Percentiles rank a stretch among this genome's conserved stretches.
These are phyloP conservation scores for Diaporthe velutina DNA, from an alignment of 2,329 filamentous ascomycete species.

Conservation along the genomic window DNA sequence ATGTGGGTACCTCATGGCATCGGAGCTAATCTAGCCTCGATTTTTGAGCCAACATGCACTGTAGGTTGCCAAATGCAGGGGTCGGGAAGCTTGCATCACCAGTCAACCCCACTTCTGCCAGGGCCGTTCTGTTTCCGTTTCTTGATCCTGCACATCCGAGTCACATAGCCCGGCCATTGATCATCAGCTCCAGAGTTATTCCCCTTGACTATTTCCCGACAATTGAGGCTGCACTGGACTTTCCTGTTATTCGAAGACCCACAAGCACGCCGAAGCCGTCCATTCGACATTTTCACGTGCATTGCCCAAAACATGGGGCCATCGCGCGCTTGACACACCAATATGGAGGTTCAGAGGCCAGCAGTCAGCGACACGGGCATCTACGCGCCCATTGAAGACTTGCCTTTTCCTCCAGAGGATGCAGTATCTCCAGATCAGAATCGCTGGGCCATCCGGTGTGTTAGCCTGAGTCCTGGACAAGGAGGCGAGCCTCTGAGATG, in stretches of 20 bases:
- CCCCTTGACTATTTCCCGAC: background rate
- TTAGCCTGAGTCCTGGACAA: background rate
- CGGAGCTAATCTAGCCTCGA: background rate
- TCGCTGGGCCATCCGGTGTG: conserved; percentile 5
- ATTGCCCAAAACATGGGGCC: background rate
- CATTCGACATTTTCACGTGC: background rate
- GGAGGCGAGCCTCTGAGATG: conserved; percentile 4
- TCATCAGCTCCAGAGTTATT: background rate
- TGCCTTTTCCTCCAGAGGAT: background rate
- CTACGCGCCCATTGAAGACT: background rate
- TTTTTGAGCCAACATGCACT: background rate
- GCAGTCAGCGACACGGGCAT: background rate
- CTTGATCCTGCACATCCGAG: background rate
- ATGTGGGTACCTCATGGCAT: background rate
- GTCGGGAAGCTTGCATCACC: background rate
- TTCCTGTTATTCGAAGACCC: background rate
- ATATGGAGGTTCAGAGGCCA: background rate
- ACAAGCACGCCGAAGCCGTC: background rate
- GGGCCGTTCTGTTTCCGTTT: background rate
- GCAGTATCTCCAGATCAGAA: background rate
- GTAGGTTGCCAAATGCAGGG: background rate
- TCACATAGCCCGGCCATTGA: too few relatives aligned
- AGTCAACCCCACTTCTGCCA: background rate
- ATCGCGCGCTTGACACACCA: background rate
- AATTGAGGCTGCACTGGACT: too few relatives aligned